Evolutionary conservation across 2,329 filamentous ascomycete species (phyloP).

Genomic region (Hortaea werneckii): DNA sequence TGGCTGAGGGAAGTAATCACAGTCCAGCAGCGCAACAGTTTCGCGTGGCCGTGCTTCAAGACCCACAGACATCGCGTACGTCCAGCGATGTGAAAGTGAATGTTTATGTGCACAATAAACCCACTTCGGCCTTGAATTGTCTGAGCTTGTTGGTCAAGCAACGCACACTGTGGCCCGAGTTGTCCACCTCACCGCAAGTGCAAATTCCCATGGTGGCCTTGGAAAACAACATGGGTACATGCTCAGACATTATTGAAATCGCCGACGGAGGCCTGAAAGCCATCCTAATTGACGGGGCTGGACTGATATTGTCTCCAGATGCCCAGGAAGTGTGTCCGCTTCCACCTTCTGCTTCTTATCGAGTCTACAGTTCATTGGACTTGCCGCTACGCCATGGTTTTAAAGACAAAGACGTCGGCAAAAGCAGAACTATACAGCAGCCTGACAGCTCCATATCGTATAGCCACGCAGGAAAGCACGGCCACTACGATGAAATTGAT

Average conservation of each 20-base stretch:
- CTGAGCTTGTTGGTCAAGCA: constrained; percentile 17
- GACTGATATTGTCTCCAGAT: constrained; percentile 15
- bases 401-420: constrained; percentile 15
- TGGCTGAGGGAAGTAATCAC: background rate
- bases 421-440: constrained; percentile 15
- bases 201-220: constrained; percentile 15
- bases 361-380: constrained; percentile 13
- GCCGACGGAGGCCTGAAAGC: constrained; percentile 8
- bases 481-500: constrained; percentile 16
- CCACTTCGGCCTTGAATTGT: constrained; percentile 11
- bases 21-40: background rate
- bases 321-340: constrained; percentile 13
- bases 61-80: background rate
- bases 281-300: constrained; percentile 14
- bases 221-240: constrained; percentile 3
- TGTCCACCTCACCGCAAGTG: constrained; percentile 5
- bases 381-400: background rate
- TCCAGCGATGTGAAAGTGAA: constrained; percentile 12
- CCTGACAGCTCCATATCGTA: constrained; percentile 7
- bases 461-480: constrained; percentile 11
- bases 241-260: constrained; percentile 17
- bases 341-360: constrained; percentile 13
- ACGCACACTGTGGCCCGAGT: constrained; percentile 16
- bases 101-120: constrained; percentile 20
- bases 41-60: constrained; percentile 5